These are phyloP conservation scores for Paramecium pentaurelia DNA, from an alignment of 73 alveolate species.

Conservation along the genomic window DNA sequence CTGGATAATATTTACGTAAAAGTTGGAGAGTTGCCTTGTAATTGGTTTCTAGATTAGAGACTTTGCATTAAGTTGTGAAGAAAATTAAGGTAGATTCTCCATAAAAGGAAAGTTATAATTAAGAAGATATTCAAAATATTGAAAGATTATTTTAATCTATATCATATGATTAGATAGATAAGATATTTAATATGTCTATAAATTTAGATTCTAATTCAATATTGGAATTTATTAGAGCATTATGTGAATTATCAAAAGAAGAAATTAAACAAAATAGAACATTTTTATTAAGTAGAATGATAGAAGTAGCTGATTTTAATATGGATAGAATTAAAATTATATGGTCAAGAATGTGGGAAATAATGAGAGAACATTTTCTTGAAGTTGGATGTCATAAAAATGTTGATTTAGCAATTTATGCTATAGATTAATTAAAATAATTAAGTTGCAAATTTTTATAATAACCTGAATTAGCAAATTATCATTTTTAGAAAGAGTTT, in stretches of 20 bases:
- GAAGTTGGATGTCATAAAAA: constrained; percentile 79
- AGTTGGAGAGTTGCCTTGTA: constrained; percentile 74
- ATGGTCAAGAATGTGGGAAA: constrained; percentile 87
- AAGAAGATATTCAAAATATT: constrained; percentile 7
- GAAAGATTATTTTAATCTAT: constrained; percentile 68
- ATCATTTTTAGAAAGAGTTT: constrained; percentile 79
- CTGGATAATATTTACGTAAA: constrained; percentile 70
- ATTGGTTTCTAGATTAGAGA: constrained; percentile 72
- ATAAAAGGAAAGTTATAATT: neutral
- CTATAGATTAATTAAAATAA: constrained; percentile 82
- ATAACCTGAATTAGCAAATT: constrained; percentile 72
- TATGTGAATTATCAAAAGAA: constrained; percentile 79
- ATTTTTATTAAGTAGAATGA: constrained; percentile 81
- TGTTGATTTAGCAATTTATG: constrained; percentile 67
- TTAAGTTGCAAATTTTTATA: constrained; percentile 73
- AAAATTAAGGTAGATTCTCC: neutral
- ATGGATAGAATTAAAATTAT: constrained; percentile 78
- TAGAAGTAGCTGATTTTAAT: constrained; percentile 88
- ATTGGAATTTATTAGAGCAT: constrained; percentile 76
- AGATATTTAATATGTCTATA: constrained; percentile 74
- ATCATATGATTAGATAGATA: constrained; percentile 69
- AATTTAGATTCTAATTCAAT: constrained; percentile 77
- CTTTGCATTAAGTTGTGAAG: constrained; percentile 34
- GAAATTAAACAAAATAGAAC: constrained; percentile 74
- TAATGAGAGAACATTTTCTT: constrained; percentile 79